phyloP scores from a whole-genome alignment of 2,329 filamentous ascomycete genomes.

The Zymoseptoria crescenta region DNA sequence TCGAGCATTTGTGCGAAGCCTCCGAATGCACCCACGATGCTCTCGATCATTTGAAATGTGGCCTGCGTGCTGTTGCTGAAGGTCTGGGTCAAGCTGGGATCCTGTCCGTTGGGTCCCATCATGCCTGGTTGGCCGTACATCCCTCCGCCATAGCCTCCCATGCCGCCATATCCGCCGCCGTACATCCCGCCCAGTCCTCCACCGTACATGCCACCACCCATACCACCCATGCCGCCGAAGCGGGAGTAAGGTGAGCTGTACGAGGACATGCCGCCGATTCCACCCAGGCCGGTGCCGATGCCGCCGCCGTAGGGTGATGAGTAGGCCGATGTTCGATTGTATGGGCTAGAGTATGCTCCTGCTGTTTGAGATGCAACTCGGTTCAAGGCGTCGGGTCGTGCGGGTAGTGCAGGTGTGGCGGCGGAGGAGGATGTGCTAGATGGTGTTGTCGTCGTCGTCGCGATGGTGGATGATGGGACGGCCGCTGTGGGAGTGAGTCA shows the following conservation, averaged over 20 bases:
- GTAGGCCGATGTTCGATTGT: constrained; percentile 33
- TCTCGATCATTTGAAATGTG: constrained; percentile 97
- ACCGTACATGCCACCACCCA: constrained; percentile 25
- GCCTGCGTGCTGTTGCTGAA: constrained; percentile 93
- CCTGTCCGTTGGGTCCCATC: constrained; percentile 61
- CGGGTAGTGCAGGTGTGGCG: constrained; percentile 63
- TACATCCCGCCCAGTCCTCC: constrained; percentile 23
- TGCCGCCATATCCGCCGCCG: constrained; percentile 27
- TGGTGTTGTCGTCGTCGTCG: constrained; percentile 33
- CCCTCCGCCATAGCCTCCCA: constrained; percentile 20
- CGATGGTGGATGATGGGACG: constrained; percentile 36
- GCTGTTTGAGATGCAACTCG: constrained; percentile 82
- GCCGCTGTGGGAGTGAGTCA: constrained; percentile 33
- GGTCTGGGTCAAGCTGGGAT: constrained; percentile 87
- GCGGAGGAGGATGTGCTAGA: constrained; percentile 34
- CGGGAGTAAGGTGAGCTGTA: constrained; percentile 41
- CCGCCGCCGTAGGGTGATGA: constrained; percentile 50
- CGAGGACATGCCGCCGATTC: constrained; percentile 29
- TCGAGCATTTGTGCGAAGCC: constrained; percentile 99
- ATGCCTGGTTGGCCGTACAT: constrained; percentile 42
- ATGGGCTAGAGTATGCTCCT: constrained; percentile 57
- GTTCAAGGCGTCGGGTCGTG: constrained; percentile 69
- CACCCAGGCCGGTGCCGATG: constrained; percentile 25
- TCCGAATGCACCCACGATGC: constrained; percentile 90
- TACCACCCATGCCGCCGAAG: constrained; percentile 38